phyloP scores from a whole-genome alignment of 768 basidiomycete genomes.

The Cystofilobasidium bisporidii region DNA sequence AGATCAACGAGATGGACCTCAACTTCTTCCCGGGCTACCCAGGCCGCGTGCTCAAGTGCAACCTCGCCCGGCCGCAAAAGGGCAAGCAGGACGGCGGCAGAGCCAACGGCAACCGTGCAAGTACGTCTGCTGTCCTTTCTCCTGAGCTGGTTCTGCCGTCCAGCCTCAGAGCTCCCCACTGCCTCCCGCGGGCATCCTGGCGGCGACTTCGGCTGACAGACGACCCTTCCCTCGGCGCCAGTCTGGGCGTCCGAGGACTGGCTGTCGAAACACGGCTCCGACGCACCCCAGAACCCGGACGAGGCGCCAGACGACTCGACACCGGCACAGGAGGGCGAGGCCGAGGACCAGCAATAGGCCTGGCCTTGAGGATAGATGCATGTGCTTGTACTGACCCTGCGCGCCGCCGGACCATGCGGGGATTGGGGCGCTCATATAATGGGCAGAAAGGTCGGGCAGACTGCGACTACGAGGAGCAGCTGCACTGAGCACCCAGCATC shows the following conservation, averaged over 20 bases:
- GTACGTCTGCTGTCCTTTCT: not conserved
- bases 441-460: too few relatives aligned
- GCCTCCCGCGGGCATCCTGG: too few relatives aligned
- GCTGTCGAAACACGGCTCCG: not conserved
- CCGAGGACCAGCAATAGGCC: not conserved
- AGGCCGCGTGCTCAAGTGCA: conserved; percentile 21
- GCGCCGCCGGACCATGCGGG: not conserved
- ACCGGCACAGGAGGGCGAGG: not conserved
- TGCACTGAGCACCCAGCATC: conserved; percentile 24
- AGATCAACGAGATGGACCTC: conserved; percentile 23
- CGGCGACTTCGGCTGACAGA: too few relatives aligned
- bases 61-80: conserved; percentile 12
- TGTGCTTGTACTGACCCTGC: not conserved
- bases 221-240: not conserved
- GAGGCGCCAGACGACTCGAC: not conserved
- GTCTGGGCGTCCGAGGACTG: not conserved
- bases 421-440: too few relatives aligned
- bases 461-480: conserved; percentile 19
- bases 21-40: conserved; percentile 17
- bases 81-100: not conserved
- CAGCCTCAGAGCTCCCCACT: too few relatives aligned
- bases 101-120: not conserved
- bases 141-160: not conserved
- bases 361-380: not conserved
- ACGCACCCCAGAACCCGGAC: not conserved